These are phyloP conservation scores for Mycena rebaudengoi DNA, from an alignment of 768 basidiomycete species.

Conservation along the genomic window DNA sequence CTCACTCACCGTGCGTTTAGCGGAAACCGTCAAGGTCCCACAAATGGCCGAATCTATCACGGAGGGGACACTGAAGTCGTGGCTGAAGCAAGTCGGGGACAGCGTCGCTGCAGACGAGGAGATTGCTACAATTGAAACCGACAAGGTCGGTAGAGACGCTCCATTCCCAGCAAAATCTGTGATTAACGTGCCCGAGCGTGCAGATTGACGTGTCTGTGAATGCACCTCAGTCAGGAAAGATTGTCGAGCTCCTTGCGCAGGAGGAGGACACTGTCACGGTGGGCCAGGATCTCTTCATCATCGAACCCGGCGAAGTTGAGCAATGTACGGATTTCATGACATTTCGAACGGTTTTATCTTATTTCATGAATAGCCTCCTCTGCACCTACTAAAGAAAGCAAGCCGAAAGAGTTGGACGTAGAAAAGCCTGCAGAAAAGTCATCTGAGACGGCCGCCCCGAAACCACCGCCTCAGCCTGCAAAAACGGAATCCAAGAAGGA, in stretches of 20 bases:
- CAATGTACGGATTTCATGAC: constrained; percentile 48
- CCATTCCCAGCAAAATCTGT: not conserved
- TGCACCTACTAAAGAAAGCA: constrained; percentile 39
- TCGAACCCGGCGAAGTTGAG: constrained; percentile 81
- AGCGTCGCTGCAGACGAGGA: constrained; percentile 92
- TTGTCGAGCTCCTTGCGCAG: constrained; percentile 83
- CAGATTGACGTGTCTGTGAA: constrained; percentile 99
- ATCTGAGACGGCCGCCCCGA: constrained; percentile 42
- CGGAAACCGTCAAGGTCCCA: constrained; percentile 92
- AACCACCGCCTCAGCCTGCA: constrained; percentile 24
- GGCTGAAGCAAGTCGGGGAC: constrained; percentile 94
- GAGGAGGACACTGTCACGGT: constrained; percentile 96
- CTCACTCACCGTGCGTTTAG: constrained; percentile 43
- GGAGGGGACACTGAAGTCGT: constrained; percentile 95
- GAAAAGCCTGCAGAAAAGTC: constrained; percentile 50
- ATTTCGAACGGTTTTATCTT: not conserved
- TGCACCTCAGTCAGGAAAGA: constrained; percentile 87
- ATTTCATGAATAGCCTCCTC: constrained; percentile 24
- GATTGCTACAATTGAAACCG: constrained; percentile 97
- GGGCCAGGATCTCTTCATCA: constrained; percentile 92
- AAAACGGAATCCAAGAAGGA: constrained; percentile 35
- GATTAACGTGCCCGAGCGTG: constrained; percentile 13
- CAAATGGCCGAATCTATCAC: constrained; percentile 99
- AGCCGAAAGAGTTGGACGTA: constrained; percentile 45
- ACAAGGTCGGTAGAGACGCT: constrained; percentile 73